Conservation (phyloP, 345 rosid species). For the Dipteronia sinensis region DNA sequence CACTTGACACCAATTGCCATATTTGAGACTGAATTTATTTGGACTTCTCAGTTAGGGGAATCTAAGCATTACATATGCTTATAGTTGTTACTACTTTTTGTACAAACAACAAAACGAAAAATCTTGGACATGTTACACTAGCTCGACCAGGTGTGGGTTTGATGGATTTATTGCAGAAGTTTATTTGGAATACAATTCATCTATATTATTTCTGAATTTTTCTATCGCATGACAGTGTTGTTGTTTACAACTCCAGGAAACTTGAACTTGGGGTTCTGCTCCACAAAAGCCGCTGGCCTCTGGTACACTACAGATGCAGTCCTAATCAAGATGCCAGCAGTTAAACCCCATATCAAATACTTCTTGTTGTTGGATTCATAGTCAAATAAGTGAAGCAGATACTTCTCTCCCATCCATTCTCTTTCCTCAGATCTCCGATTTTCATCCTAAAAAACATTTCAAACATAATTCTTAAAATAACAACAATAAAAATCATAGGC, state of each 20-base stretch:
- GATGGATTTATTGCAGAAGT: slow-evolving; percentile 16
- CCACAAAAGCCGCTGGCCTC: slow-evolving; percentile 61
- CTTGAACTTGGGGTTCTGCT: slow-evolving; percentile 65
- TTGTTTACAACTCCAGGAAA: slow-evolving; percentile 44
- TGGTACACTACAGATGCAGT: slow-evolving; percentile 71
- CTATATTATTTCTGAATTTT: not conserved
- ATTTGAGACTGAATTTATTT: not conserved
- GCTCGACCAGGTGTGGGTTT: not conserved
- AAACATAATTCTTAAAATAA: slow-evolving; percentile 11
- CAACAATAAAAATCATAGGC: not conserved
- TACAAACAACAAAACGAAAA: not conserved
- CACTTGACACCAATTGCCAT: not conserved
- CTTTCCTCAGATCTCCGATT: slow-evolving; percentile 64
- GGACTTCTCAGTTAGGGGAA: not conserved
- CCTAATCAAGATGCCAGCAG: slow-evolving; percentile 71
- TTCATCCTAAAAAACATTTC: slow-evolving; percentile 57
- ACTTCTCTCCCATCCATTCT: slow-evolving; percentile 74
- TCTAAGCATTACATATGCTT: not conserved
- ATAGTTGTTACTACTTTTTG: not conserved
- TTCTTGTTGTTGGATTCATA: slow-evolving; percentile 50
- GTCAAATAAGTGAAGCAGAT: slow-evolving; percentile 63
- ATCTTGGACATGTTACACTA: not conserved
- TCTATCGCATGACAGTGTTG: slow-evolving; percentile 38
- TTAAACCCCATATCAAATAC: slow-evolving; percentile 69
- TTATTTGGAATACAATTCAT: slow-evolving; percentile 11